Conservation (phyloP, 305 asterid species). For the Fraxinus dipetala region DNA sequence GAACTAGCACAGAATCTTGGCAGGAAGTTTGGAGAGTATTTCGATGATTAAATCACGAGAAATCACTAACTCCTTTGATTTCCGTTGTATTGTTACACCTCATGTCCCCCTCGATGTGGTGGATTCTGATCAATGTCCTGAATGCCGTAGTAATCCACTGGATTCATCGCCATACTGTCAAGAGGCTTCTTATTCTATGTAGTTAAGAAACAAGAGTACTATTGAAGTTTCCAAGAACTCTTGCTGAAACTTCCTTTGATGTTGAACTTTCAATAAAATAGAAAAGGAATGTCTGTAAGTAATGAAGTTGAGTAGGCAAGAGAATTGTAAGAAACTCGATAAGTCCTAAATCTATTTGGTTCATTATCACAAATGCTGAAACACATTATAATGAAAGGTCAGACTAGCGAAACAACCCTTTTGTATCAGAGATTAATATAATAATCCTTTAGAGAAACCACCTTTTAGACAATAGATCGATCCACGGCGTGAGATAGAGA, state of each 20-base stretch:
- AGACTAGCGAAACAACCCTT: neutral
- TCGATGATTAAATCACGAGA: conserved; percentile 27
- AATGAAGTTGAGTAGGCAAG: neutral
- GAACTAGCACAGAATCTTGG: conserved; percentile 22
- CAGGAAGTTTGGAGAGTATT: conserved; percentile 22
- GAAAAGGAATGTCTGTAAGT: neutral
- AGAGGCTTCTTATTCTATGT: neutral
- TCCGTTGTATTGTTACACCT: neutral
- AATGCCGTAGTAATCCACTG: neutral
- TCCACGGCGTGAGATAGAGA: neutral
- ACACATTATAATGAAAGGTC: neutral
- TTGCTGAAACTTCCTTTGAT: neutral
- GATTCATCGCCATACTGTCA: neutral
- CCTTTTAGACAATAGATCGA: neutral
- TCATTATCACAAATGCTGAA: neutral
- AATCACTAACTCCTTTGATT: conserved; percentile 2
- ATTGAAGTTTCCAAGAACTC: neutral
- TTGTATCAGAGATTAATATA: neutral
- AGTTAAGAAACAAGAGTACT: neutral
- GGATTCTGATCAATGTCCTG: neutral
- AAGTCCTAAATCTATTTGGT: neutral
- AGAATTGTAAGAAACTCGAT: neutral
- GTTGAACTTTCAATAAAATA: neutral
- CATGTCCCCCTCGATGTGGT: neutral
- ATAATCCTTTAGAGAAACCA: neutral